Evolutionary conservation across 2,329 filamentous ascomycete species (phyloP).

Genomic region (Trichoderma sp.): DNA sequence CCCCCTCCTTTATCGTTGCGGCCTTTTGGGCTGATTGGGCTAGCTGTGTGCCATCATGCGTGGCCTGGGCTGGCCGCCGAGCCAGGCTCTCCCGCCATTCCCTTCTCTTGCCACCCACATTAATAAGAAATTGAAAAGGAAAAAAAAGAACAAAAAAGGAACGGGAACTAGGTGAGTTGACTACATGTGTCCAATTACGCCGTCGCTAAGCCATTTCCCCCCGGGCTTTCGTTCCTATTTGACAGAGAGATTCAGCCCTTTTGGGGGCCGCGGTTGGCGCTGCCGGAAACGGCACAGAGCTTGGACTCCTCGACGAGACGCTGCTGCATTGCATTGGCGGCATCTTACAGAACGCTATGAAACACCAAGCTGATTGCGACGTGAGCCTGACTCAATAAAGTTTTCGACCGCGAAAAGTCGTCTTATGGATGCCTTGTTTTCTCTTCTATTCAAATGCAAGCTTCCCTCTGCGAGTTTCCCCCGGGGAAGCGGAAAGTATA

Average conservation of each 20-base stretch:
- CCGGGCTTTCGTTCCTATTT: background rate
- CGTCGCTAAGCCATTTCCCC: conserved; percentile 14
- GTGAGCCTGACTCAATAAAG: conserved; percentile 2
- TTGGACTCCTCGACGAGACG: background rate
- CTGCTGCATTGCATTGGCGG: conserved; percentile 6
- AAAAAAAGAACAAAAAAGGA: background rate
- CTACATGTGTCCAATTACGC: conserved; percentile 2
- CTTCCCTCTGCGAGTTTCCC: background rate
- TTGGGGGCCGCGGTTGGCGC: background rate
- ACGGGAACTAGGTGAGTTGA: background rate
- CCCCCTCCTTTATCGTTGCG: conserved; percentile 12
- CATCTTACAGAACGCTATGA: conserved; percentile 13
- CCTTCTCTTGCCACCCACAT: conserved; percentile 21
- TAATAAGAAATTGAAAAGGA: background rate
- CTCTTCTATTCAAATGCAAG: background rate
- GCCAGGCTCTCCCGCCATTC: conserved; percentile 24
- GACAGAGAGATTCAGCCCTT: background rate
- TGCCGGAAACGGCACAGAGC: background rate
- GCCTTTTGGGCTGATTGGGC: conserved; percentile 23
- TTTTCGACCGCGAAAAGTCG: background rate
- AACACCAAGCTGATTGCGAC: conserved; percentile 3
- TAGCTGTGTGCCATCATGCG: conserved; percentile 24
- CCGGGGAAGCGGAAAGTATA: conserved; percentile 1
- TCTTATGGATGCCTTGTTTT: background rate
- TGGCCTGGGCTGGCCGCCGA: conserved; percentile 18